Base-by-base conservation (phyloP, 441 rosid genomes). In the Gossypium aridum region DNA sequence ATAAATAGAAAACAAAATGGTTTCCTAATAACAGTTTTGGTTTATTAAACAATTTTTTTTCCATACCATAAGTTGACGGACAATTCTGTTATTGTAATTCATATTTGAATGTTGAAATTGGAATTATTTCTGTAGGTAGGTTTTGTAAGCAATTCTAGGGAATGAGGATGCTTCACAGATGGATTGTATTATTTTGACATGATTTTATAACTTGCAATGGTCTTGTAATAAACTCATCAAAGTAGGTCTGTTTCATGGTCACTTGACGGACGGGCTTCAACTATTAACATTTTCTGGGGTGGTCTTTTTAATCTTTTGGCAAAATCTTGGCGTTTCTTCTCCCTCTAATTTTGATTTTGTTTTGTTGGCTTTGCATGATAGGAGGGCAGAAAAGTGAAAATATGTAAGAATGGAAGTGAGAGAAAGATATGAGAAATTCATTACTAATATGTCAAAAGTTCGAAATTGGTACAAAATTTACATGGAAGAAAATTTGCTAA, bases 91-190 rank as follows among this genome's bases (percentile, higher is more conserved):
- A 47, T 4, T 73, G 5, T 28, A 47, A 53, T 49, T 51, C 23
- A 25, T 26, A 26, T 61, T 69, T 69, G 76, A 16, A 47, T 26
- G 16, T 72, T 72, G 59, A 47, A 60, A 62, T 28, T 13, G 56
- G 16, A 49, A 47, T 73, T 47, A 7, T 63, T 73, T 73, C 14
- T 23, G 17, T 16, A 62, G 59, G 47, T 62, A 47, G 45, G 34
- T 61, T 47, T 62, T 26, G 14, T 26, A 73, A 61, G 39, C 45
- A 61, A 47, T 23, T 23, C 23, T 63, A 60, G 62, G 54, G 57
- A 72, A 72, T 22, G 37, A 20, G 3, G 39, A 19, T 64, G 37
- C 57, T 60, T 70, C 16, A 54, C 2, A 14, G 31, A 39, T 56
- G 10, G 22, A 72, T 47, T 70, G 67, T 31, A 23, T 53, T 47